phyloP scores from a whole-genome alignment of 805 yeast species.

The Zygosaccharomyces kombuchaensis region DNA sequence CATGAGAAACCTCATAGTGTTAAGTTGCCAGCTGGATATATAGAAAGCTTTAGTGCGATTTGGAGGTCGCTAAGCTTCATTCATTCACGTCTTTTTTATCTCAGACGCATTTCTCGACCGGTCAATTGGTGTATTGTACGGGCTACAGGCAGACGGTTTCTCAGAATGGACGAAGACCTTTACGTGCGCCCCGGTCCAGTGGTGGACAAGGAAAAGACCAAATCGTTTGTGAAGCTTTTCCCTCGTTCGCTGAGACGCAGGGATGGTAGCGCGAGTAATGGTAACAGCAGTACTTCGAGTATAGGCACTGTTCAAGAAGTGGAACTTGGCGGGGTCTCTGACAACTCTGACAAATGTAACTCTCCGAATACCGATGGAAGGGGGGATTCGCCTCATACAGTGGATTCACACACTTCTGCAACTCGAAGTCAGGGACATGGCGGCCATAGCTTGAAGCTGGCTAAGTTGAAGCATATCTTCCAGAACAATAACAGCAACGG shows the following conservation, averaged over 20 bases:
- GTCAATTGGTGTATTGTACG: neutral
- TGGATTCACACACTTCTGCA: conserved; percentile 1
- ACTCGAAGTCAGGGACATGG: conserved; percentile 7
- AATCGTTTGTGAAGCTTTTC: conserved; percentile 25
- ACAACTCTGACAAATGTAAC: conserved; percentile 1
- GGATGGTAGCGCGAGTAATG: conserved; percentile 4
- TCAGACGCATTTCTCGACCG: neutral
- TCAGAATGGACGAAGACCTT: conserved; percentile 13
- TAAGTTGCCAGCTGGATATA: neutral
- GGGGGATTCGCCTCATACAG: neutral
- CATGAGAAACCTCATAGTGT: conserved; percentile 1
- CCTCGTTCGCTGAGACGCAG: conserved; percentile 15
- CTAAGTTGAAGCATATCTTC: conserved; percentile 23
- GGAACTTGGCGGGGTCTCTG: conserved; percentile 2
- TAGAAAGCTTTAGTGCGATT: neutral
- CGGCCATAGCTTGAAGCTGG: conserved; percentile 17
- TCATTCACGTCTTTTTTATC: neutral
- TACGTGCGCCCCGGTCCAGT: conserved; percentile 14
- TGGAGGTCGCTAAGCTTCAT: neutral
- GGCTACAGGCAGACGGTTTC: neutral
- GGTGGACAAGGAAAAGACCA: conserved; percentile 23
- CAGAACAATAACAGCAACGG: conserved; percentile 6
- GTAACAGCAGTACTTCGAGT: conserved; percentile 10
- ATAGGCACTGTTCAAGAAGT: conserved; percentile 8
- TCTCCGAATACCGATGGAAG: neutral